Evolutionary conservation across 1,284 basidiomycete species (phyloP).

Genomic region (Papiliotrema terrestris): DNA sequence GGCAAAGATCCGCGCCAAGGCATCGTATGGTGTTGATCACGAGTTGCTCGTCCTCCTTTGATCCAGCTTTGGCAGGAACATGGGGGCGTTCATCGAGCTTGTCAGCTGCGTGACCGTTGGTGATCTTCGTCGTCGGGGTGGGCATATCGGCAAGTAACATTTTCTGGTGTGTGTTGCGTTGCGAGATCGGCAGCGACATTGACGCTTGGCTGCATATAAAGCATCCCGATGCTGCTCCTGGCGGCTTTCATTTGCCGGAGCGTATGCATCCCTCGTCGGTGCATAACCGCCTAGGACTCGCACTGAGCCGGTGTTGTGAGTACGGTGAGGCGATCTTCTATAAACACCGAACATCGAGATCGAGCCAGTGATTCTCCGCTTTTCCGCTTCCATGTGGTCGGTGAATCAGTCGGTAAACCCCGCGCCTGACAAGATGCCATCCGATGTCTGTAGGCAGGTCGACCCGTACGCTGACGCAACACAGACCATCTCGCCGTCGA

Average conservation of each 20-base stretch:
- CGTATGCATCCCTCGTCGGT: not conserved
- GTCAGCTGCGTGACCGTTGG: not conserved
- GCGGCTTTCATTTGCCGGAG: not conserved
- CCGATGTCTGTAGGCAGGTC: not conserved
- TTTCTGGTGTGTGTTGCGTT: not conserved
- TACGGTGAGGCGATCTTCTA: not conserved
- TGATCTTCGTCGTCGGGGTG: not conserved
- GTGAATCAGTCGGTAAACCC: not conserved
- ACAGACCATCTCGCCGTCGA: not conserved
- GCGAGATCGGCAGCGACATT: not conserved
- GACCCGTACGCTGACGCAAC: not conserved
- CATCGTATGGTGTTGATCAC: conserved; percentile 46
- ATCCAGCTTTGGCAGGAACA: not conserved
- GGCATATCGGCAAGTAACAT: not conserved
- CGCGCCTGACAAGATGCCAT: not conserved
- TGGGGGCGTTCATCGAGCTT: too few relatives aligned
- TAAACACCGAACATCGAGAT: not conserved
- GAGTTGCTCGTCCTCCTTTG: conserved; percentile 22
- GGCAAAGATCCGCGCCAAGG: conserved; percentile 42
- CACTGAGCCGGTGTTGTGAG: not conserved
- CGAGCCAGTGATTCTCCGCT: not conserved
- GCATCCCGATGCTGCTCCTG: not conserved
- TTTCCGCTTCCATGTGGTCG: not conserved
- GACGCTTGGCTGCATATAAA: not conserved
- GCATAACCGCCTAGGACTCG: not conserved